These are phyloP conservation scores for Agroathelia rolfsii DNA, from an alignment of 1,284 basidiomycete species.

Conservation along the genomic window DNA sequence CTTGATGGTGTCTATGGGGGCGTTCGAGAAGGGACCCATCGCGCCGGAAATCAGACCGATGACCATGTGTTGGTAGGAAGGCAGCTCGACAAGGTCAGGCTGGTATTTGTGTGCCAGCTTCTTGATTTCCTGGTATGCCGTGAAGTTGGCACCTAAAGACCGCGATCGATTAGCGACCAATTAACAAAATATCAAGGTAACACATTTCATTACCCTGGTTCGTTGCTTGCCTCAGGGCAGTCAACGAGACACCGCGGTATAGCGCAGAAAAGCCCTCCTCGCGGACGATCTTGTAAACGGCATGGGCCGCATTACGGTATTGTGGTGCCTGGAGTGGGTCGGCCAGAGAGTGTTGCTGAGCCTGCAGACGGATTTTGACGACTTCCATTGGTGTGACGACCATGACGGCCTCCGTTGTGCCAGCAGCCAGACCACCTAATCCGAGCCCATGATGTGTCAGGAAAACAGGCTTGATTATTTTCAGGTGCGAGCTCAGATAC, in stretches of 20 bases:
- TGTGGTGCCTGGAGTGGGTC: slow-evolving; percentile 91
- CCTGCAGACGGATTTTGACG: slow-evolving; percentile 97
- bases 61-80: slow-evolving; percentile 90
- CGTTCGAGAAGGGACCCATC: slow-evolving; percentile 95
- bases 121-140: slow-evolving; percentile 96
- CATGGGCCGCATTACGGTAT: slow-evolving; percentile 95
- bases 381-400: slow-evolving; percentile 99
- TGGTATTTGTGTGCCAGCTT: slow-evolving; percentile 70
- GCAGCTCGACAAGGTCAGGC: slow-evolving; percentile 67
- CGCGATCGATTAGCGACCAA: too few species aligned
- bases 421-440: slow-evolving; percentile 85
- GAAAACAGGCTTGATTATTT: not conserved
- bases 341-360: slow-evolving; percentile 94
- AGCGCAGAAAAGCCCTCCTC: slow-evolving; percentile 86
- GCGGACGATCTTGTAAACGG: slow-evolving; percentile 88
- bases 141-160: slow-evolving; percentile 85
- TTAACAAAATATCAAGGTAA: too few species aligned
- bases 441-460: slow-evolving; percentile 6
- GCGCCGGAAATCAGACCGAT: slow-evolving; percentile 95
- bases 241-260: slow-evolving; percentile 89
- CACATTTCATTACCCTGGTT: slow-evolving; percentile 70
- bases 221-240: slow-evolving; percentile 93
- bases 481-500: slow-evolving; percentile 17
- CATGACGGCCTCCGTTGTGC: slow-evolving; percentile 87
- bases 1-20: slow-evolving; percentile 97